A percentile compares a stretch with the other conserved stretches of the same genome.
Conservation (phyloP, 371 early-diverging fungal species). For the Caulochytrium protostelioides region DNA sequence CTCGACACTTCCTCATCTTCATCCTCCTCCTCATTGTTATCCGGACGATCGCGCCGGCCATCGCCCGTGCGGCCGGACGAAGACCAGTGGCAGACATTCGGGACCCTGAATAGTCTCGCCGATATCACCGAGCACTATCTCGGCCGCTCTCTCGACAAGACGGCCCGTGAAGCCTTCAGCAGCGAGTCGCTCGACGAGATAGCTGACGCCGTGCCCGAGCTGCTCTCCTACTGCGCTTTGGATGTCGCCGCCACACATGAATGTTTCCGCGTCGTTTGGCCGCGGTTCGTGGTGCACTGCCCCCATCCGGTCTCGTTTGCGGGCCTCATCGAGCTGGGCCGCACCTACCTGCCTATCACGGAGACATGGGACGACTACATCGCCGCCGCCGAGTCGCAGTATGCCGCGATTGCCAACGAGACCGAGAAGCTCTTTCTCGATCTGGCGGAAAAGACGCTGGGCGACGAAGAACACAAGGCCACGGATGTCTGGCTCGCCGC, state of each 20-base stretch:
- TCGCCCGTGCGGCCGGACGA: not conserved
- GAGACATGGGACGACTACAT: constrained; percentile 43
- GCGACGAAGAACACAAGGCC: constrained; percentile 8
- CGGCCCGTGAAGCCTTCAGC: constrained; percentile 42
- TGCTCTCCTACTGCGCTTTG: constrained; percentile 68
- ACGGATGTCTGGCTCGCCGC: constrained; percentile 66
- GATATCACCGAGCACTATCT: constrained; percentile 64
- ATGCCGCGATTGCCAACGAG: constrained; percentile 13
- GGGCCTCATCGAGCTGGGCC: constrained; percentile 75
- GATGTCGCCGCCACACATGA: constrained; percentile 63
- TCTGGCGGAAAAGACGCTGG: constrained; percentile 45
- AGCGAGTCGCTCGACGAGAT: constrained; percentile 33
- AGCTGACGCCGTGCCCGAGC: constrained; percentile 22
- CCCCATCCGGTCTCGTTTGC: constrained; percentile 83
- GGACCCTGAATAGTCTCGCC: constrained; percentile 54
- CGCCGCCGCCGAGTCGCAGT: not conserved
- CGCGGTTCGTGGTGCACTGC: constrained; percentile 50
- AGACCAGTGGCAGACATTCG: constrained; percentile 29
- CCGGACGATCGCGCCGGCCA: not conserved
- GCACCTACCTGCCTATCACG: constrained; percentile 56
- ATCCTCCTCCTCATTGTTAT: not conserved
- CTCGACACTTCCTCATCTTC: no score
- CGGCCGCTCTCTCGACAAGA: constrained; percentile 47
- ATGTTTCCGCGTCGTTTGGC: constrained; percentile 45
- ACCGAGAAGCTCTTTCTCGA: constrained; percentile 10